Evolutionary conservation across 805 yeast genomes (phyloP).

Genomic region (Yamadazyma takamatsuzukensis): DNA sequence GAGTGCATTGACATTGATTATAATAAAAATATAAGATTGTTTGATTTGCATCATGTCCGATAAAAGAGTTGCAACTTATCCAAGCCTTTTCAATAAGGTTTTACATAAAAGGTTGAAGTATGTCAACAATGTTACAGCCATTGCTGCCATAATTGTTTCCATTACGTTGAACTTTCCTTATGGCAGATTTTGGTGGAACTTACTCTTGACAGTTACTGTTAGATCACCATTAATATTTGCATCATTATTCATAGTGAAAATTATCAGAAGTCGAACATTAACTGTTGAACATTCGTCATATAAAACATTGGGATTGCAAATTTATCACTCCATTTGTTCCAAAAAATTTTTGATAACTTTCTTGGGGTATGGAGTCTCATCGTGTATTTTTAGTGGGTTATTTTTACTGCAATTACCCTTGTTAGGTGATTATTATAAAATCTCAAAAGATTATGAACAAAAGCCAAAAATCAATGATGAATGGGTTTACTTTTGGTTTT

Average conservation of each 20-base stretch:
- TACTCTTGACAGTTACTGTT: constrained; percentile 17
- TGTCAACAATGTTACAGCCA: constrained; percentile 26
- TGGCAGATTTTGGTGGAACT: constrained; percentile 28
- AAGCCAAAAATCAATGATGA: constrained; percentile 38
- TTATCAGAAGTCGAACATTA: constrained; percentile 19
- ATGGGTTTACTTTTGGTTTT: constrained; percentile 50
- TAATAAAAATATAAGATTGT: constrained; percentile 4
- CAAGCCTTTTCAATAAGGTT: constrained; percentile 25
- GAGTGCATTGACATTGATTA: too few species aligned
- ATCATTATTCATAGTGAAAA: constrained; percentile 25
- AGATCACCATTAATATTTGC: constrained; percentile 29
- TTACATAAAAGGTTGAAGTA: constrained; percentile 32
- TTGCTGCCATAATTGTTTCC: constrained; percentile 24
- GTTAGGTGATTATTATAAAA: constrained; percentile 23
- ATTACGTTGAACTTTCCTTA: constrained; percentile 24
- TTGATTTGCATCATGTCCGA: background rate
- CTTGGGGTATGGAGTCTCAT: constrained; percentile 20
- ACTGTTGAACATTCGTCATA: constrained; percentile 29
- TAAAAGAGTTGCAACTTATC: constrained; percentile 10
- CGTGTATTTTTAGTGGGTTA: constrained; percentile 19
- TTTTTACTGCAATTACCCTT: constrained; percentile 27
- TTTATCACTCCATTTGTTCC: constrained; percentile 18
- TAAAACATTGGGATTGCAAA: constrained; percentile 32
- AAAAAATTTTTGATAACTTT: constrained; percentile 15
- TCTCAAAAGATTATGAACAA: constrained; percentile 37